Percentiles rank a stretch among this genome's conserved stretches.
These are phyloP conservation scores for Aciculosporium take DNA, from an alignment of 2,329 filamentous ascomycete species.

Conservation along the genomic window DNA sequence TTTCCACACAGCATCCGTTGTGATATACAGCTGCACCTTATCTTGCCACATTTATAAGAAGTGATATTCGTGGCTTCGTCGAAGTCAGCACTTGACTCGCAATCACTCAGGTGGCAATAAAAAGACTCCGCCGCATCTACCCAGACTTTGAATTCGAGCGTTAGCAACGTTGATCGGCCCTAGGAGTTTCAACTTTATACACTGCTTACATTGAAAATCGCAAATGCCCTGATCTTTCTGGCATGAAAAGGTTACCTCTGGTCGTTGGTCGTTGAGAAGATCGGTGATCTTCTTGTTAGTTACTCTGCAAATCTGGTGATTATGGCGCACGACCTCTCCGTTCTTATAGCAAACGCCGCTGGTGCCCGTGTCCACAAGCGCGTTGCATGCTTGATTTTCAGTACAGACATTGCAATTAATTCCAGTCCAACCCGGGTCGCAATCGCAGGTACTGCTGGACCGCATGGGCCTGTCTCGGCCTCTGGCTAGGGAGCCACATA, in stretches of 20 bases:
- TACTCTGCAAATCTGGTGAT: constrained; percentile 96
- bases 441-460: constrained; percentile 58
- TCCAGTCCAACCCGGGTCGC: constrained; percentile 85
- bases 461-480: constrained; percentile 67
- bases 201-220: constrained; percentile 75
- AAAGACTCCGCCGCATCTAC: constrained; percentile 89
- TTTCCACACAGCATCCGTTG: constrained; percentile 91
- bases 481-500: constrained; percentile 77
- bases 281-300: constrained; percentile 90
- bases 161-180: background rate
- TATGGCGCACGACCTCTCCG: constrained; percentile 80
- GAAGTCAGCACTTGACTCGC: constrained; percentile 56
- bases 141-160: constrained; percentile 51
- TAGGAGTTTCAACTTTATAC: background rate
- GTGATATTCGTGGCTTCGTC: constrained; percentile 64
- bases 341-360: constrained; percentile 86
- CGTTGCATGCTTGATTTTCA: constrained; percentile 68
- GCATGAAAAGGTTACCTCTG: constrained; percentile 91
- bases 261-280: constrained; percentile 68
- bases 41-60: constrained; percentile 68
- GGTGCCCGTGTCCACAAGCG: constrained; percentile 68
- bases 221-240: constrained; percentile 60
- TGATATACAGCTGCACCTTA: constrained; percentile 76
- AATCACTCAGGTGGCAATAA: constrained; percentile 80
- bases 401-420: constrained; percentile 98